Evolutionary conservation across 1,284 basidiomycete species (phyloP), one percentile per base, ranked within the genome.

Genomic region (Ganoderma multipileum): DNA sequence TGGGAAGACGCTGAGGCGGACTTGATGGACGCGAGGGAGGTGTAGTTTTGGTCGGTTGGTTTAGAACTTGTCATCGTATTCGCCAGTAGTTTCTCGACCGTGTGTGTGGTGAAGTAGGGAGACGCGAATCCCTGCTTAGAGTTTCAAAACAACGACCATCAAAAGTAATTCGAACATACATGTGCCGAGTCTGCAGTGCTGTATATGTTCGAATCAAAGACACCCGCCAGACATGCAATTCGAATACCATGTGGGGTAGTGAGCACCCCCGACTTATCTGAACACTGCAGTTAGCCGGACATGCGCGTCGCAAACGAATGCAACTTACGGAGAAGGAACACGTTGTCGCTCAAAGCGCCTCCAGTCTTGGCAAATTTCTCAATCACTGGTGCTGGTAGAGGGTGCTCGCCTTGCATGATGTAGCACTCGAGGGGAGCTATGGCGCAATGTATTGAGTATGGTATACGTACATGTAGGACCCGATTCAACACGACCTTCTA

Each of bases 401-500:
- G 87, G 72, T 90, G 83, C 68, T 89, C 88, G 33, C 95, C 97
- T 79, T 95, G 90, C 86, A 95, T 96, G 72, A 98, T 91, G 82
- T 98, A 99, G 67, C 95, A 97, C 72, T 95, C 91, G 28, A 98
- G 83, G 6, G 97, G 95, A 44, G 92, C 95, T 93, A 65, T 47
- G 61, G 61, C 62, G 52, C 26, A n/a, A 63, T 65, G 44, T 60
- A 65, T 63, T 72, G 60, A 68, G 68, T 55, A 26, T 38, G 36
- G 30, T 60, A 41, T 63, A 66, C 61, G 41, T 62, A 68, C 65
- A 66, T 39, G 16, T 26, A 14, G 36, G 54, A 57, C 11, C 33
- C 67, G 39, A 44, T 44, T 18, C 44, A 60, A 57, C 64, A 68
- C 81, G 67, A 90, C 93, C 90, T 83, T 91, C 85, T 30, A 95